phyloP scores from a whole-genome alignment of 192 early-diverging fungal genomes.

The Geranomyces variabilis region DNA sequence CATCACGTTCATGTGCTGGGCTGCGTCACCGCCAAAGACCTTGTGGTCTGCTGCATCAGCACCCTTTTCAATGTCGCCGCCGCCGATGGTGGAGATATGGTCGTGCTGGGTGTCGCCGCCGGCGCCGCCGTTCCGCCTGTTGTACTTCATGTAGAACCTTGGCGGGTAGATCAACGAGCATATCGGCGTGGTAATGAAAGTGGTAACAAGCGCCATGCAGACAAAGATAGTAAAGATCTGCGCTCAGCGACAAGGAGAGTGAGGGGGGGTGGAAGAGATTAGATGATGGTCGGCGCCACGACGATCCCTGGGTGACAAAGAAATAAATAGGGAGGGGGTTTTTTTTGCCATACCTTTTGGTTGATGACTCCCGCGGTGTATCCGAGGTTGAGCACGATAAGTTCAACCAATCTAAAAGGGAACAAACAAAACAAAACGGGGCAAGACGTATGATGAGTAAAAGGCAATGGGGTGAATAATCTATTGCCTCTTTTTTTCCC shows the following conservation, averaged over 20 bases:
- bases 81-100: background rate
- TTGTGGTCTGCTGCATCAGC: background rate
- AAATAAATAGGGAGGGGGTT: too few species aligned
- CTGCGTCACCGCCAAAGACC: constrained; percentile 11
- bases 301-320: too few species aligned
- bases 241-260: too few species aligned
- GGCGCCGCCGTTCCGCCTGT: background rate
- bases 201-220: constrained; percentile 84
- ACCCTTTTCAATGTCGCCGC: constrained; percentile 5
- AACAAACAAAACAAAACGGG: background rate
- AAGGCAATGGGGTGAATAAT: too few species aligned
- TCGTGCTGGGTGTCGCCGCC: constrained; percentile 11
- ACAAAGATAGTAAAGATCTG: constrained; percentile 74
- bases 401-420: constrained; percentile 77
- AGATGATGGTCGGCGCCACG: too few species aligned
- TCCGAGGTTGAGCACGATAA: constrained; percentile 95
- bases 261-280: too few species aligned
- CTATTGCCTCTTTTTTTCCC: too few species aligned
- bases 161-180: constrained; percentile 72
- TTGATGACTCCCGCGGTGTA: constrained; percentile 82
- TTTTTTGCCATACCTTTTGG: constrained; percentile 40
- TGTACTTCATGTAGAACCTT: constrained; percentile 7
- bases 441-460: too few species aligned
- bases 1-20: constrained; percentile 46
- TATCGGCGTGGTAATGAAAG: constrained; percentile 83